A percentile compares a stretch with the other conserved stretches of the same genome.
These are phyloP conservation scores for Rhizophora apiculata DNA, from an alignment of 345 rosid species.

Conservation along the genomic window DNA sequence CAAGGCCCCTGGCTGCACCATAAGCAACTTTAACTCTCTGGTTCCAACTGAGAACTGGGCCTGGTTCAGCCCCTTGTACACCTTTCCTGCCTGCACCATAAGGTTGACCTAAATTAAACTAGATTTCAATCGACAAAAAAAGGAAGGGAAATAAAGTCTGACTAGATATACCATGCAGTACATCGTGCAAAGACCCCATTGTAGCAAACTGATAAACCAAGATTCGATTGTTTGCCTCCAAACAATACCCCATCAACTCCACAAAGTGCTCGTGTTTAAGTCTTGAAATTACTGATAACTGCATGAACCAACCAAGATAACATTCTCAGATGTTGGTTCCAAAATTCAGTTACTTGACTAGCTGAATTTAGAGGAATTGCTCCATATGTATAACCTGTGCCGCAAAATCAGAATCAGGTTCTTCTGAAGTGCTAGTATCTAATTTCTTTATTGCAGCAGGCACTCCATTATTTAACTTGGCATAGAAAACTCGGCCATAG, in stretches of 20 bases:
- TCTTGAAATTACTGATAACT: conserved; percentile 85
- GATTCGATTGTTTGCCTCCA: conserved; percentile 69
- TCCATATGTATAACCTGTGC: conserved; percentile 54
- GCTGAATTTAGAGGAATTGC: background rate
- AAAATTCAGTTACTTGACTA: background rate
- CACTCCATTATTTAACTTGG: conserved; percentile 45
- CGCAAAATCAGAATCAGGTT: conserved; percentile 76
- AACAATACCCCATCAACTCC: conserved; percentile 79
- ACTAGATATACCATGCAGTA: conserved; percentile 61
- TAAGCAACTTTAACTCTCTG: conserved; percentile 87
- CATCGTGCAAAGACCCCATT: conserved; percentile 88
- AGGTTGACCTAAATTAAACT: background rate
- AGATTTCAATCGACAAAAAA: background rate
- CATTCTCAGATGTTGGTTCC: background rate
- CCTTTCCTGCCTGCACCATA: conserved; percentile 73
- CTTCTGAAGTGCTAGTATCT: conserved; percentile 70
- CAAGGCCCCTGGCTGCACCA: conserved; percentile 92
- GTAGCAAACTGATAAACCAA: conserved; percentile 74
- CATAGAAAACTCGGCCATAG: conserved; percentile 84
- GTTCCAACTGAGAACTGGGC: conserved; percentile 82
- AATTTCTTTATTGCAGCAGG: conserved; percentile 84
- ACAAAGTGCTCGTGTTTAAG: conserved; percentile 82
- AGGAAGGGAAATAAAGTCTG: background rate
- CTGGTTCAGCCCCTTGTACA: conserved; percentile 93
- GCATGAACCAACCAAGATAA: conserved; percentile 9